Conservation (phyloP, 2,329 filamentous ascomycete species). For the Aspergillus calidoustus region DNA sequence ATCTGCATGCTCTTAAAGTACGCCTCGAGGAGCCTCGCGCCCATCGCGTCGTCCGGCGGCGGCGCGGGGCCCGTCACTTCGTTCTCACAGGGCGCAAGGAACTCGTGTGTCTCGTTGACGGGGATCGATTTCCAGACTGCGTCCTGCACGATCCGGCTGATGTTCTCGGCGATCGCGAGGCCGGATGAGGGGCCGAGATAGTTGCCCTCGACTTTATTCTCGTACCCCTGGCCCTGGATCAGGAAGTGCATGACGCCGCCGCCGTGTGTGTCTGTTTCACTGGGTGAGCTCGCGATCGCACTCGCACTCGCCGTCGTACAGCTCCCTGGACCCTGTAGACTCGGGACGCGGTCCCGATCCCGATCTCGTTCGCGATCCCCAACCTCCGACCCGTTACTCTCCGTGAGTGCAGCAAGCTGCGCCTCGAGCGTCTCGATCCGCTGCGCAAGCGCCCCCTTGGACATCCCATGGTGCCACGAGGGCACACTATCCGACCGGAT, state of each 20-base stretch:
- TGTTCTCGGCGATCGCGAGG: conserved; percentile 22
- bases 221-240: conserved; percentile 2
- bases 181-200: conserved; percentile 29
- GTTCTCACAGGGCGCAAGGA: background rate
- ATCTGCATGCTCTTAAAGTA: conserved; percentile 30
- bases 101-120: conserved; percentile 13
- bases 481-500: conserved; percentile 25
- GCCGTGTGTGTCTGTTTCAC: background rate
- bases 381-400: background rate
- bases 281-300: background rate
- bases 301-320: background rate
- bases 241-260: conserved; percentile 13
- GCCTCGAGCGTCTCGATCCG: conserved; percentile 28
- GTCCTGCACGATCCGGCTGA: conserved; percentile 23
- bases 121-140: conserved; percentile 21
- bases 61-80: background rate
- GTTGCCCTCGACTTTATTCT: conserved; percentile 10
- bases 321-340: background rate
- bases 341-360: background rate
- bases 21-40: conserved; percentile 21
- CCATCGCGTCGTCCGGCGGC: conserved; percentile 21
- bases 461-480: conserved; percentile 34
- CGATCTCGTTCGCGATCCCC: background rate
- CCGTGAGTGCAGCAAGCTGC: conserved; percentile 19
- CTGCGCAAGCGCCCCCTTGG: conserved; percentile 28